Evolutionary conservation across 2,329 filamentous ascomycete genomes (phyloP), one percentile per base, ranked within the genome.

Genomic region (Botrytis fabae): DNA sequence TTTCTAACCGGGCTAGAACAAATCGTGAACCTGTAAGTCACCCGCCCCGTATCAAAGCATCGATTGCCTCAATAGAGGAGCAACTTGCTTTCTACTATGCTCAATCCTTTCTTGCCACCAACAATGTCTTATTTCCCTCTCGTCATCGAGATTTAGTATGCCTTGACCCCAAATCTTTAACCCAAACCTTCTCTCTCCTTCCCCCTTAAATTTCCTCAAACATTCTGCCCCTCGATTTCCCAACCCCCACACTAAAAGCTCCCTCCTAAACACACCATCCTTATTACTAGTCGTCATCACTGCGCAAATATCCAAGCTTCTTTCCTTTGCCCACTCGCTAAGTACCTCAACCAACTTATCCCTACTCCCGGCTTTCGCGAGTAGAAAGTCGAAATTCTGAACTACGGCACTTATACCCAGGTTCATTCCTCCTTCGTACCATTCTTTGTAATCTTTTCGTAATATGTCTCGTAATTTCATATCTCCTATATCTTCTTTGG

Each of bases 381-480:
- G 80, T 57, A 95, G 81, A 75, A 90, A 92, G 7, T 82, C 81
- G 9, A 95, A 81, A n/a, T 86, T 82, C 76, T 89, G 89, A 4
- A 92, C 88, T 4, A 91, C 85, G 60, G 88, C 88, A 77, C 89
- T 88, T 71, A 93, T 89, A n/a, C 93, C 93, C 7, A 95, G 85
- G 28, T 83, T 85, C 54, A 89, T 79, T 0, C 79, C 80, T 18
- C 83, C 83, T 72, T 89, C 88, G 18, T 83, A 83, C 93, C 93
- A 96, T 79, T 92, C 86, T 83, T 97, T 97, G 83, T 95, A 97
- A 82, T 97, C 93, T 81, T 95, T 95, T 75, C 92, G 86, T 70
- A 95, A 82, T 57, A 95, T 86, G 77, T 95, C 93, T 35, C 86
- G 83, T 76, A 94, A 81, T 54, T 82, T 84, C 63, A 96, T 82